These are phyloP conservation scores for Protomyces pachydermus DNA, from an alignment of 1,139 yeast genomes.

Conservation along the genomic window DNA sequence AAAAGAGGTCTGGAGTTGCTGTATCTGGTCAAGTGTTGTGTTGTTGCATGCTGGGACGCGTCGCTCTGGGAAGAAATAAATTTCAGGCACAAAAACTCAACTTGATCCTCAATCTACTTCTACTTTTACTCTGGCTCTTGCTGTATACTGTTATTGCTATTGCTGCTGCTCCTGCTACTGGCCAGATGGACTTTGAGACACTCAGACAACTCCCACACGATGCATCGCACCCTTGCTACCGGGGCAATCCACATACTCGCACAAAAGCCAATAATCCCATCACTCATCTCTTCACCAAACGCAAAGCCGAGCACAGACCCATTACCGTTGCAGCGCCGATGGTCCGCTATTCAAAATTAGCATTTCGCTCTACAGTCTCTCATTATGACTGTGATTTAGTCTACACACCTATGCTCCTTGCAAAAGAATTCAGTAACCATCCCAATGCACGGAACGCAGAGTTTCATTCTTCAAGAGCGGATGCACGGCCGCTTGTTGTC, in stretches of 20 bases:
- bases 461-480: slow-evolving; percentile 63
- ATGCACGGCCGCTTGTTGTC: slow-evolving; percentile 59
- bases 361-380: slow-evolving; percentile 77
- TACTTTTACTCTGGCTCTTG: no score
- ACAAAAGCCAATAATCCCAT: slow-evolving; percentile 47
- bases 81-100: no score
- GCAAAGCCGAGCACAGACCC: slow-evolving; percentile 51
- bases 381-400: slow-evolving; percentile 74
- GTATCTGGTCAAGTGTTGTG: no score
- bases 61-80: no score
- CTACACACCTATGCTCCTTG: slow-evolving; percentile 92
- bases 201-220: background rate
- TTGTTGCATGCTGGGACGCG: no score
- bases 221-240: background rate
- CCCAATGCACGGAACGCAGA: slow-evolving; percentile 74
- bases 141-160: background rate
- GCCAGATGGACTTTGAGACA: background rate
- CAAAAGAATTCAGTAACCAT: slow-evolving; percentile 88
- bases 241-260: background rate
- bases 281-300: slow-evolving; percentile 48
- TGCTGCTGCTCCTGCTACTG: background rate
- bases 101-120: no score
- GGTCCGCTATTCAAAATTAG: slow-evolving; percentile 93
- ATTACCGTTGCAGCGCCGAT: slow-evolving; percentile 88
- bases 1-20: no score